Conservation (phyloP, 2,329 filamentous ascomycete genomes). For the Arachnomyces sp. region DNA sequence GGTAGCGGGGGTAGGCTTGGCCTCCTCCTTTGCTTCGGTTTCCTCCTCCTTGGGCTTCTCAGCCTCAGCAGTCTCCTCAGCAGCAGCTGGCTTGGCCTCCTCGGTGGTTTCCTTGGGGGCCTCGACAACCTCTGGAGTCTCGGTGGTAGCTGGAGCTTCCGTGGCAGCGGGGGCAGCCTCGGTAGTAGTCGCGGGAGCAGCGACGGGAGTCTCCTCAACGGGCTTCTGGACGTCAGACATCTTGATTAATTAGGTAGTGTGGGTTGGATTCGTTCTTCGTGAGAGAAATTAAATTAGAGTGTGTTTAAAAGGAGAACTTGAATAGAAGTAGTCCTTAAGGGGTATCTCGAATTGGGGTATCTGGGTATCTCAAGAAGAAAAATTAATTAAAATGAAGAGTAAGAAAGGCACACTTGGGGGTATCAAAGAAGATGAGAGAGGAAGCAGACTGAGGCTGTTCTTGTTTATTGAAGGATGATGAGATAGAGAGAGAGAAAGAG, state of each 20-base stretch:
- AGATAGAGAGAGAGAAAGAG: slow-evolving; percentile 14
- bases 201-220: slow-evolving; percentile 49
- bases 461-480: slow-evolving; percentile 12
- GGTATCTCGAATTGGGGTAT: slow-evolving; percentile 10
- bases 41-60: slow-evolving; percentile 26
- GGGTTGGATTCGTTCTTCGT: neutral
- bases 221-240: slow-evolving; percentile 71
- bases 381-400: slow-evolving; percentile 19
- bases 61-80: slow-evolving; percentile 26
- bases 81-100: slow-evolving; percentile 37
- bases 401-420: slow-evolving; percentile 30
- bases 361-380: slow-evolving; percentile 22
- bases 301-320: neutral
- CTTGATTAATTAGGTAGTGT: slow-evolving; percentile 27
- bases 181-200: slow-evolving; percentile 25
- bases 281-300: slow-evolving; percentile 5
- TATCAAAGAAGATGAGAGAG: slow-evolving; percentile 27
- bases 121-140: slow-evolving; percentile 6
- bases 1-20: slow-evolving; percentile 58
- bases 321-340: neutral
- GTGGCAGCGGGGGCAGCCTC: slow-evolving; percentile 28
- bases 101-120: slow-evolving; percentile 20
- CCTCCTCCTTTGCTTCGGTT: slow-evolving; percentile 20
- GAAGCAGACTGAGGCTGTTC: slow-evolving; percentile 10
- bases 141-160: slow-evolving; percentile 30